phyloP scores from a whole-genome alignment of 2,329 filamentous ascomycete species.

The Trichophyton equinum region DNA sequence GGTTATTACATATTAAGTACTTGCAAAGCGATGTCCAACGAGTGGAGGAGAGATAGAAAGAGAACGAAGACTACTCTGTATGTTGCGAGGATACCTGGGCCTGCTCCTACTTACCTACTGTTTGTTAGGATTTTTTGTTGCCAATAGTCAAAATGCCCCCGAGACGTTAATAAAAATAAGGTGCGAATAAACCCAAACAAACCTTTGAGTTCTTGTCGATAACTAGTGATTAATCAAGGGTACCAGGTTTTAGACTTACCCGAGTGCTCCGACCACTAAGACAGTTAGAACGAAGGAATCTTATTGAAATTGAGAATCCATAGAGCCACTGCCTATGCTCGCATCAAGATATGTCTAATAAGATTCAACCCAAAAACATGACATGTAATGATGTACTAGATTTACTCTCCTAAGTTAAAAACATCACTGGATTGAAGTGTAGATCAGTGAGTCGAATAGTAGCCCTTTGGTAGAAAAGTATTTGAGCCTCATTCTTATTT shows the following conservation, averaged over 20 bases:
- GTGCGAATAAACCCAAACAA: not conserved
- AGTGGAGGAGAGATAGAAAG: too few relatives aligned
- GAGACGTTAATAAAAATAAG: not conserved
- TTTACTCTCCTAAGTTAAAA: conserved; percentile 4
- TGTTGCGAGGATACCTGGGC: not conserved
- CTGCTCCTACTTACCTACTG: not conserved
- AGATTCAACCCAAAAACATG: too few relatives aligned
- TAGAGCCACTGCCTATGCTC: too few relatives aligned
- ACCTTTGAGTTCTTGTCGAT: not conserved
- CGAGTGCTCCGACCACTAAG: too few relatives aligned
- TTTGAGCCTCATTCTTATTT: conserved; percentile 15
- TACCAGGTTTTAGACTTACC: not conserved
- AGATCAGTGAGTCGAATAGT: conserved; percentile 20
- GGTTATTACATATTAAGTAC: not conserved
- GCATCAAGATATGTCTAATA: too few relatives aligned
- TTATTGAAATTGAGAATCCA: too few relatives aligned
- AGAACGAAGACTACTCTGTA: not conserved
- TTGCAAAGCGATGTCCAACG: not conserved
- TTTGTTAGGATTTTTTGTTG: not conserved
- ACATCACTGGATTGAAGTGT: conserved; percentile 22
- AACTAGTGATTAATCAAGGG: too few relatives aligned
- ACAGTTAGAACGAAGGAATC: too few relatives aligned
- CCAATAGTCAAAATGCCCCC: not conserved
- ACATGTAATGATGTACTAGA: not conserved
- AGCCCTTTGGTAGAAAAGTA: conserved; percentile 30